phyloP scores from a whole-genome alignment of 2,329 filamentous ascomycete genomes.

The Trichophyton verrucosum region DNA sequence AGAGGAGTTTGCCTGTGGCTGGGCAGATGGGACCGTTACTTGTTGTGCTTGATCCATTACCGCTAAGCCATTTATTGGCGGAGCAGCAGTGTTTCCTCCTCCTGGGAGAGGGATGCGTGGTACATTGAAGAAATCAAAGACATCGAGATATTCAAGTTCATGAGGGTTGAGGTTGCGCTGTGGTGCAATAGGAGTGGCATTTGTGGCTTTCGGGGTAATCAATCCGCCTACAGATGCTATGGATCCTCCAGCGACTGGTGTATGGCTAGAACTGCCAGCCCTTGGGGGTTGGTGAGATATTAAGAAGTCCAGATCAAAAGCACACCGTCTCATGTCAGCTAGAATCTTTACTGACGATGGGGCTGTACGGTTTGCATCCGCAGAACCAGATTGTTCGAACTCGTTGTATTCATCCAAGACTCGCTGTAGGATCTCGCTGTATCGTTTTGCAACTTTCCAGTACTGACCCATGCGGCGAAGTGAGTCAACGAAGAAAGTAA shows the following conservation, averaged over 20 bases:
- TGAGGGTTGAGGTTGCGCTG: slow-evolving; percentile 60
- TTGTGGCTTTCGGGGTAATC: slow-evolving; percentile 11
- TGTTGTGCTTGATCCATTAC: not conserved
- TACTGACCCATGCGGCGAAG: slow-evolving; percentile 67
- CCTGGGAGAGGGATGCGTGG: slow-evolving; percentile 50
- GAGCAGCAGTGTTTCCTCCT: not conserved
- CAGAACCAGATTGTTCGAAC: slow-evolving; percentile 45
- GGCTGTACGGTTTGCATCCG: slow-evolving; percentile 55
- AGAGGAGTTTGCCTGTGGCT: not conserved
- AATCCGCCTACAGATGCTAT: not conserved
- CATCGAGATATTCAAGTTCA: slow-evolving; percentile 79
- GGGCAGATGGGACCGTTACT: not conserved
- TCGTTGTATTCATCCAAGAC: slow-evolving; percentile 80
- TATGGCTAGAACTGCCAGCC: slow-evolving; percentile 24
- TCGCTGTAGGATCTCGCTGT: slow-evolving; percentile 64
- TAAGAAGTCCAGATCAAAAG: slow-evolving; percentile 79
- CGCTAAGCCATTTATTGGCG: not conserved
- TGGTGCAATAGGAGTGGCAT: slow-evolving; percentile 12
- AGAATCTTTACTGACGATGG: slow-evolving; percentile 76
- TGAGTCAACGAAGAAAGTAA: slow-evolving; percentile 69
- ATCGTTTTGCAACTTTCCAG: slow-evolving; percentile 77
- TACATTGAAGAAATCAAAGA: slow-evolving; percentile 92
- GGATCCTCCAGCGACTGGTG: slow-evolving; percentile 16
- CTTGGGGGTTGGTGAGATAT: slow-evolving; percentile 64
- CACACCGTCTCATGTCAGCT: slow-evolving; percentile 81